Percentiles rank a stretch among this genome's conserved stretches.
phyloP scores from a whole-genome alignment of 2,329 filamentous ascomycete genomes.

The Fusarium sp. region DNA sequence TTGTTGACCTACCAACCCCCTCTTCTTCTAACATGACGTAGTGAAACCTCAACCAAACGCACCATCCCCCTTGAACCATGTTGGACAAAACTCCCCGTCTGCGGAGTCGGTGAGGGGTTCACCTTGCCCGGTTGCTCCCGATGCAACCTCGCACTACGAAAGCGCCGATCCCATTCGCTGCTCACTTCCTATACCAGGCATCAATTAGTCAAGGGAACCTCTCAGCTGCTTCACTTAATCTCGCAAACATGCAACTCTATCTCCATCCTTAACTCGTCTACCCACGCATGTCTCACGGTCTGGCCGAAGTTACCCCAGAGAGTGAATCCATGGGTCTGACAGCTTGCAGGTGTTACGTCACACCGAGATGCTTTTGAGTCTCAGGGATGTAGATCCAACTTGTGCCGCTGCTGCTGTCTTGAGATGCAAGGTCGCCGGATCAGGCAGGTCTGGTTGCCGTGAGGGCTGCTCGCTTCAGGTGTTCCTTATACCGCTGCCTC shows the following conservation, averaged over 20 bases:
- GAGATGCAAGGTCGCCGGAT: neutral
- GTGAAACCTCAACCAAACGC: neutral
- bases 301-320: neutral
- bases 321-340: neutral
- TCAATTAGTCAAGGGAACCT: neutral
- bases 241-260: constrained; percentile 4
- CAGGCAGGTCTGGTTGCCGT: neutral
- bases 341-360: neutral
- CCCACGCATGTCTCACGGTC: neutral
- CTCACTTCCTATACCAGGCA: neutral
- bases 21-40: neutral
- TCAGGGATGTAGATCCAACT: neutral
- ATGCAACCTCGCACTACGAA: neutral
- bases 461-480: neutral
- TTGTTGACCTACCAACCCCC: neutral
- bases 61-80: neutral
- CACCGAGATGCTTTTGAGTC: neutral
- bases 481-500: neutral
- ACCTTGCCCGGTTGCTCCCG: neutral
- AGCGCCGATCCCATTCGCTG: neutral
- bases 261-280: neutral
- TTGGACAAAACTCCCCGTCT: neutral
- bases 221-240: neutral
- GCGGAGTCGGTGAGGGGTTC: neutral
- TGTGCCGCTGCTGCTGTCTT: neutral